These are phyloP conservation scores for Botrytis elliptica DNA, from an alignment of 2,329 filamentous ascomycete genomes.

Conservation along the genomic window DNA sequence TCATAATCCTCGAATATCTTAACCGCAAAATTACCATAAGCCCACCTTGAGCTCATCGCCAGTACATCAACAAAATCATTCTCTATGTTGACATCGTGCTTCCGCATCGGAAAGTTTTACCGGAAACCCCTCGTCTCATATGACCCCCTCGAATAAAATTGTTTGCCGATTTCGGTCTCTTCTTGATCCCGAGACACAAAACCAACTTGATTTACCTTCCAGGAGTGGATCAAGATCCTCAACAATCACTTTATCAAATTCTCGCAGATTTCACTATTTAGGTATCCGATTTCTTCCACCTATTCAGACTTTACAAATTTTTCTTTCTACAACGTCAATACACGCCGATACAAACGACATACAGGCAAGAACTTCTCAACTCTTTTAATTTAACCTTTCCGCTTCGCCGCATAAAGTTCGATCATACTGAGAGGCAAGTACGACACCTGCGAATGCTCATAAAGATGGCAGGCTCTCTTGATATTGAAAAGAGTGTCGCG, in stretches of 20 bases:
- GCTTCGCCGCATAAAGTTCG: background rate
- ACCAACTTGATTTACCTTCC: background rate
- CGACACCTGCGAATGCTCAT: background rate
- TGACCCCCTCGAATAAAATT: background rate
- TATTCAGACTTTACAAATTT: background rate
- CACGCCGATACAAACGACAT: background rate
- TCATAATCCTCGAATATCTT: background rate
- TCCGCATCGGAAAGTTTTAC: background rate
- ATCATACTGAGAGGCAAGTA: background rate
- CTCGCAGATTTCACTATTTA: background rate
- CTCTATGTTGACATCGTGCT: background rate
- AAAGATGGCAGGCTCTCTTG: background rate
- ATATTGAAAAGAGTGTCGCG: background rate
- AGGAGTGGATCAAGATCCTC: background rate
- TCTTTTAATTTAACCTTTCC: background rate
- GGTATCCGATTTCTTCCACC: background rate
- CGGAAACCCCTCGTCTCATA: background rate
- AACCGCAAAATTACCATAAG: background rate
- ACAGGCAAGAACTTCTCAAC: background rate
- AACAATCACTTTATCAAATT: background rate
- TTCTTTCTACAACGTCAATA: background rate
- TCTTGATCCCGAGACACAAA: background rate
- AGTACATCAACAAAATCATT: background rate
- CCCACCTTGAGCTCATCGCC: background rate
- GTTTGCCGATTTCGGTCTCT: background rate